phyloP scores from a whole-genome alignment of 164 flowering plant species.

The Magnolia kwangsiensis region DNA sequence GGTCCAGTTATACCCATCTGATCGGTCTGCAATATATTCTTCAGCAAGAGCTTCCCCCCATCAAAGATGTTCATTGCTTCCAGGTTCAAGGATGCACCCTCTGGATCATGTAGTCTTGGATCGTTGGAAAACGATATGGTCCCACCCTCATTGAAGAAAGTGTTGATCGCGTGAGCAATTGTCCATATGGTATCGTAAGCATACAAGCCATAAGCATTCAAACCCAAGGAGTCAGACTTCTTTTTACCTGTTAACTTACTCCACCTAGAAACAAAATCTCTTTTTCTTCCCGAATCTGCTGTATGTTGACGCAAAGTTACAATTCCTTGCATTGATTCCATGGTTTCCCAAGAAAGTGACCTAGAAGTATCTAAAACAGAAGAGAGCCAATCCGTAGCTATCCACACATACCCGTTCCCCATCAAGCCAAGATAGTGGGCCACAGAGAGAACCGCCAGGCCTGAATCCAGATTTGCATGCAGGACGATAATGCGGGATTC shows the following conservation, averaged over 20 bases:
- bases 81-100: slow-evolving; percentile 40
- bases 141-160: slow-evolving; percentile 64
- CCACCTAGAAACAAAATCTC: slow-evolving; percentile 63
- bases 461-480: slow-evolving; percentile 51
- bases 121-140: slow-evolving; percentile 61
- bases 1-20: slow-evolving; percentile 59
- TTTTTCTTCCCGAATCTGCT: slow-evolving; percentile 59
- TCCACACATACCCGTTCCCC: slow-evolving; percentile 84
- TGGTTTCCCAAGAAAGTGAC: slow-evolving; percentile 35
- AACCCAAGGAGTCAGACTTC: slow-evolving; percentile 41
- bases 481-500: slow-evolving; percentile 77
- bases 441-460: slow-evolving; percentile 51
- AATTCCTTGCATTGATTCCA: slow-evolving; percentile 74
- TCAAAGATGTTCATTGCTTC: slow-evolving; percentile 61
- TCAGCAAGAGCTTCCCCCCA: slow-evolving; percentile 43
- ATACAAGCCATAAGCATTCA: slow-evolving; percentile 63
- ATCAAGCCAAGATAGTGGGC: slow-evolving; percentile 76
- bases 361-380: slow-evolving; percentile 51
- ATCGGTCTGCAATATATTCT: slow-evolving; percentile 38
- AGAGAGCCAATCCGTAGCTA: slow-evolving; percentile 89
- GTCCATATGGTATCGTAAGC: slow-evolving; percentile 82
- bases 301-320: slow-evolving; percentile 71
- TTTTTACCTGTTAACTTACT: slow-evolving; percentile 35
- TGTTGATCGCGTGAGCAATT: slow-evolving; percentile 72
- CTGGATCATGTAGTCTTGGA: slow-evolving; percentile 33